Evolutionary conservation across 352 stramenopile species (phyloP).

Genomic region (Pythium oligandrum): DNA sequence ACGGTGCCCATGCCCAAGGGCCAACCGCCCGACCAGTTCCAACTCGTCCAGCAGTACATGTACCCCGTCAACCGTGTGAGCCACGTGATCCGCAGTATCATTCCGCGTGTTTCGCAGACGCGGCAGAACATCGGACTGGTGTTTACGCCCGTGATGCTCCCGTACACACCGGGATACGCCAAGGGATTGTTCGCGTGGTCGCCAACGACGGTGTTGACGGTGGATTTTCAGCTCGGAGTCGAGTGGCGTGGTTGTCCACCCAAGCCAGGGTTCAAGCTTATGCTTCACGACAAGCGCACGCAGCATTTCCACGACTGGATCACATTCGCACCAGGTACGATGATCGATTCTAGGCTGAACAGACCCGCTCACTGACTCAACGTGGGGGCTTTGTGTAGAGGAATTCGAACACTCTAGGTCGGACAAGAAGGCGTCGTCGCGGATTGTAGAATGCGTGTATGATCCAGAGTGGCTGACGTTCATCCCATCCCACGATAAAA

Average conservation of each 20-base stretch:
- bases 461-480: conserved; percentile 79
- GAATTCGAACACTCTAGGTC: conserved; percentile 74
- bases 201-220: conserved; percentile 42
- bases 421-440: conserved; percentile 80
- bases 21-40: conserved; percentile 74
- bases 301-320: conserved; percentile 87
- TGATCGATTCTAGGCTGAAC: background rate
- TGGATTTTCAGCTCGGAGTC: conserved; percentile 77
- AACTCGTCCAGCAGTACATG: conserved; percentile 82
- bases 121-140: conserved; percentile 71
- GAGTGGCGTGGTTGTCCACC: conserved; percentile 74
- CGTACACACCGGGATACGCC: conserved; percentile 70
- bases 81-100: conserved; percentile 73
- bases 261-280: conserved; percentile 80
- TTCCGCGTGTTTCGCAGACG: conserved; percentile 68
- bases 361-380: background rate
- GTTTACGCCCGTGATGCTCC: conserved; percentile 74
- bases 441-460: conserved; percentile 82
- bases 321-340: conserved; percentile 62
- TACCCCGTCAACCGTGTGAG: conserved; percentile 71
- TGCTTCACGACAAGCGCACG: conserved; percentile 81
- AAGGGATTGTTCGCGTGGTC: conserved; percentile 80
- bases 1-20: conserved; percentile 66
- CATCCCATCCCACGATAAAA: conserved; percentile 83
- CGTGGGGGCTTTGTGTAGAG: conserved; percentile 23